Conservation (phyloP, 495 filamentous ascomycete genomes). For the Penicillium tannophilum region DNA sequence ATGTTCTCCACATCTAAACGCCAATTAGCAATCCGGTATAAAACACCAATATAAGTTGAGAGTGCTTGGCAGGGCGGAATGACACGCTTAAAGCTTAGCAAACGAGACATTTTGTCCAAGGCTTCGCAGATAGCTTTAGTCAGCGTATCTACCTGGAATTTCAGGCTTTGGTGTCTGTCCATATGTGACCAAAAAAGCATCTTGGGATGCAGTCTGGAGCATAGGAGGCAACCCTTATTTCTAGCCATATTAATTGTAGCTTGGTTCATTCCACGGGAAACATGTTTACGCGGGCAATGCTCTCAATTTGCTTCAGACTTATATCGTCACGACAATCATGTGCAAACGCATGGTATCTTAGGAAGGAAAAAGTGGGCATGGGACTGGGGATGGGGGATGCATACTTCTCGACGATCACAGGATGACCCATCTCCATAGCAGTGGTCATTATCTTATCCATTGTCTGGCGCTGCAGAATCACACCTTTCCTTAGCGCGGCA, state of each 20-base stretch:
- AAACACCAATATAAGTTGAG: constrained; percentile 2
- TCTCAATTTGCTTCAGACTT: constrained; percentile 39
- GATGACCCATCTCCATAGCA: constrained; percentile 63
- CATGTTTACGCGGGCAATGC: constrained; percentile 38
- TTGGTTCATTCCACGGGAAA: constrained; percentile 25
- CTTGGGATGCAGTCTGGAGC: not conserved
- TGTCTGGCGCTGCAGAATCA: constrained; percentile 58
- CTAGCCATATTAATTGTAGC: constrained; percentile 30
- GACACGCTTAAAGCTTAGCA: not conserved
- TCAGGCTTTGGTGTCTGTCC: not conserved
- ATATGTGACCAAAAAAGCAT: not conserved
- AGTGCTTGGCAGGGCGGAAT: constrained; percentile 4
- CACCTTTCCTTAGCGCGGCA: constrained; percentile 45
- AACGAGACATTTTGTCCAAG: not conserved
- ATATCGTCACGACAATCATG: constrained; percentile 35
- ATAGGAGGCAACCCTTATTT: constrained; percentile 9
- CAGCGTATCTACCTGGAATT: not conserved
- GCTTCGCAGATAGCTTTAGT: not conserved
- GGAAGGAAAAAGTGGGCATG: constrained; percentile 9
- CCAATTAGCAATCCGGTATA: constrained; percentile 32
- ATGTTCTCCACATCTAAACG: constrained; percentile 58
- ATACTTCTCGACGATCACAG: constrained; percentile 66
- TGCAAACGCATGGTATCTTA: constrained; percentile 13
- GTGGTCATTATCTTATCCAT: constrained; percentile 62
- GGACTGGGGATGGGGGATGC: constrained; percentile 29